Base-by-base conservation (phyloP, 2,329 filamentous ascomycete genomes). In the Aspergillus felis region DNA sequence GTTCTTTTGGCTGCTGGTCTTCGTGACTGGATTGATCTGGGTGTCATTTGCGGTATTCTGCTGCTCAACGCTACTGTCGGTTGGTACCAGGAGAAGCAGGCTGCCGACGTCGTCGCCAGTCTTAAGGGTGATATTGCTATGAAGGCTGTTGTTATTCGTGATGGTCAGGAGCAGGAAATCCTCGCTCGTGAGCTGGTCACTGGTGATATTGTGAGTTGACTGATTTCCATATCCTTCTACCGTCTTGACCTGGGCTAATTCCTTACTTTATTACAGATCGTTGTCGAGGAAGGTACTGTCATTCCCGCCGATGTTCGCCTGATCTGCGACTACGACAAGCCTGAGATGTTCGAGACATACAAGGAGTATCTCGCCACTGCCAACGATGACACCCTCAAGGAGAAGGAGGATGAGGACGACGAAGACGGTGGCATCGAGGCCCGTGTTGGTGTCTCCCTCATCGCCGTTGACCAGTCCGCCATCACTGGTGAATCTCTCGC, bases 81-180 rank as follows among this genome's bases (percentile, higher is more conserved):
- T 80, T 91, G 87, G 84, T 90, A 91, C 75, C 88, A 90, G 74
- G 88, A 91, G 77, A 91, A 91, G 80, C 87, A 90, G 76, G 88
- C 88, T 67, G 88, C 87, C 64, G 88, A 91, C 76, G 87, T 90
- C 68, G 87, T 90, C 68, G 87, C 87, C 56, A 84, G 80, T 61
- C 78, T 91, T 61, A 90, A 90, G 80, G 88, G 88, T 78, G 88
- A 91, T 69, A 91, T 91, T 70, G 88, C 88, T 67, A 88, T 91
- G 85, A 87, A 85, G 76, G 84, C 86, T 50, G 80, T 78, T 61
- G 86, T 88, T 68, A 76, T 90, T 65, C 87, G 88, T 69, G 81
- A 89, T 70, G 87, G 88, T 60, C 77, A 79, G 60, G 85, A 89
- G 76, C 77, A 85, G 66, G 84, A 87, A 61, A 88, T 91, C 74